Conservation (phyloP, 164 flowering plant species). For the Sedum album region DNA sequence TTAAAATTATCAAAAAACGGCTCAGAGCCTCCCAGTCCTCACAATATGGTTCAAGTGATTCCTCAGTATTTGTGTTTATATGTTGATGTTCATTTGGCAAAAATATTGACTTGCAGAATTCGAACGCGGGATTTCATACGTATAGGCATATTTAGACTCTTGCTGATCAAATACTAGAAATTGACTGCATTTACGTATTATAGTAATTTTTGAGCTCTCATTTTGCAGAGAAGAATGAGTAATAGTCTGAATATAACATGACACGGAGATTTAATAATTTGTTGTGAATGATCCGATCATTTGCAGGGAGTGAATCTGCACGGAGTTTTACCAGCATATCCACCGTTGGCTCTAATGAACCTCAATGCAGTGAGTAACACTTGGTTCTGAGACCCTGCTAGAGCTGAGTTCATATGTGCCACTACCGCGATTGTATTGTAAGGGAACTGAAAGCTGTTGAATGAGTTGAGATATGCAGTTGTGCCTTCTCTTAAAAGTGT, state of each 20-base stretch:
- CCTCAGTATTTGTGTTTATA: no score
- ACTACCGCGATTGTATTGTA: slow-evolving; percentile 45
- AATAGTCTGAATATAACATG: background rate
- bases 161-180: background rate
- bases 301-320: slow-evolving; percentile 73
- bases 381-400: slow-evolving; percentile 34
- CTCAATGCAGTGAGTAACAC: slow-evolving; percentile 58
- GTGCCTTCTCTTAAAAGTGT: slow-evolving; percentile 80
- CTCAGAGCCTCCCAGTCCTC: no score
- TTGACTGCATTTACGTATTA: background rate
- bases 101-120: no score
- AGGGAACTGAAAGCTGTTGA: slow-evolving; percentile 52
- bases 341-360: slow-evolving; percentile 74
- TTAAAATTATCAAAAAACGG: no score
- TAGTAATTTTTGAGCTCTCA: background rate
- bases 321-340: slow-evolving; percentile 22
- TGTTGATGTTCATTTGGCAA: no score
- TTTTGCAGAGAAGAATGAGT: background rate
- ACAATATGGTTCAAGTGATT: no score
- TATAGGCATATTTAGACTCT: background rate
- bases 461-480: slow-evolving; percentile 83
- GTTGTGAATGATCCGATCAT: slow-evolving; percentile 15
- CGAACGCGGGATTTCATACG: no score
- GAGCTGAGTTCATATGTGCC: slow-evolving; percentile 39
- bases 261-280: background rate